Evolutionary conservation across 495 filamentous ascomycete species (phyloP).

Genomic region (Immersiella caudata): DNA sequence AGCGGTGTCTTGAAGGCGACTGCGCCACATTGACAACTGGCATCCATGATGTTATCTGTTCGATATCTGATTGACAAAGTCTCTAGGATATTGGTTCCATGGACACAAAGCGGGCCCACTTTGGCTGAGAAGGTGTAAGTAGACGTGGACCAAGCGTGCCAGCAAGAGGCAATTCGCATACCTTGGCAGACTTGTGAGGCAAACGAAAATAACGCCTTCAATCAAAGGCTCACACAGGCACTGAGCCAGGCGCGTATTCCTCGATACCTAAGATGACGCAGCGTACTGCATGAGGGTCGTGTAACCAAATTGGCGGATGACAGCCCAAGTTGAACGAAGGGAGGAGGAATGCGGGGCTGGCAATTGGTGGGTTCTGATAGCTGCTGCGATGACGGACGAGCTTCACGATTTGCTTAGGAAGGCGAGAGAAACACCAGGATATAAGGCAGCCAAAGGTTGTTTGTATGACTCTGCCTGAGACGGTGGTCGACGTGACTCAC

Average conservation of each 20-base stretch:
- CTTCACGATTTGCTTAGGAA: neutral
- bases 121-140: neutral
- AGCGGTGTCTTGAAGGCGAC: conserved; percentile 64
- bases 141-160: neutral
- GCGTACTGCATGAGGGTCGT: neutral
- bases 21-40: conserved; percentile 64
- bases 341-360: neutral
- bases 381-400: neutral
- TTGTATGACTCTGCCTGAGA: neutral
- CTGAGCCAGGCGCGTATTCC: neutral
- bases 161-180: neutral
- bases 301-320: neutral
- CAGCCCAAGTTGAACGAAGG: neutral
- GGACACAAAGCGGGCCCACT: neutral
- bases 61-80: neutral
- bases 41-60: conserved; percentile 49
- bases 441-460: neutral
- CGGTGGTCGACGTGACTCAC: conserved; percentile 5
- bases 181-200: neutral
- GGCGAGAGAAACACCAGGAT: neutral
- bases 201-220: neutral
- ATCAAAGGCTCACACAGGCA: neutral
- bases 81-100: neutral
- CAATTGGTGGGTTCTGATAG: neutral
- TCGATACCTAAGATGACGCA: neutral